Conservation (phyloP, 2,329 filamentous ascomycete genomes). For the Pseudodiploospora longispora region DNA sequence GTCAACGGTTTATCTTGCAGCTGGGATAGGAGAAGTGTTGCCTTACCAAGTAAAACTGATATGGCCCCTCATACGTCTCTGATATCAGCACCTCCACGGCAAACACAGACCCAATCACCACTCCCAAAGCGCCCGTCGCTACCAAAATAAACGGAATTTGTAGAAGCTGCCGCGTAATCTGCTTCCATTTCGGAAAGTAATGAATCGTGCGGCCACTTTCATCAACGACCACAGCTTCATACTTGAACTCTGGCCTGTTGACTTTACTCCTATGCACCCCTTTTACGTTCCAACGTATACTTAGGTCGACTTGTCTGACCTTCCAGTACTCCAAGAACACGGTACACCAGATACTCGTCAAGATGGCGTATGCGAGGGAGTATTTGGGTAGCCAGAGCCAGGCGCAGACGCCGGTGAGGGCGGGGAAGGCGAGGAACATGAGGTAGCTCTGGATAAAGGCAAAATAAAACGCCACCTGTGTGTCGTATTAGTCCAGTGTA, state of each 20-base stretch:
- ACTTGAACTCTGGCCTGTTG: conserved; percentile 56
- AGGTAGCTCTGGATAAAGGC: conserved; percentile 76
- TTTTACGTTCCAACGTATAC: conserved; percentile 64
- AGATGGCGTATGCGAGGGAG: conserved; percentile 59
- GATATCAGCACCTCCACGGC: conserved; percentile 69
- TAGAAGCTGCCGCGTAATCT: conserved; percentile 56
- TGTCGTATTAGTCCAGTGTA: not conserved
- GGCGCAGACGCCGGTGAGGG: conserved; percentile 56
- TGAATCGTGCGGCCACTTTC: conserved; percentile 53
- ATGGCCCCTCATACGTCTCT: conserved; percentile 62
- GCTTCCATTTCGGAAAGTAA: conserved; percentile 57
- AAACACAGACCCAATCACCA: conserved; percentile 61
- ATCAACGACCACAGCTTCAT: conserved; percentile 54
- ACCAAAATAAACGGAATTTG: conserved; percentile 61
- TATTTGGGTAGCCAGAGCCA: conserved; percentile 64
- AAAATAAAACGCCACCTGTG: conserved; percentile 67
- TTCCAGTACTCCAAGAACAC: conserved; percentile 77
- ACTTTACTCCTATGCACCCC: conserved; percentile 60
- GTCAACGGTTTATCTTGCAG: not conserved
- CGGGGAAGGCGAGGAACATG: conserved; percentile 61
- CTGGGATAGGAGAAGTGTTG: not conserved
- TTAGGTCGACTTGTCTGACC: conserved; percentile 62
- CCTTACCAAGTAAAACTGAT: conserved; percentile 55
- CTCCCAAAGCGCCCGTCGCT: conserved; percentile 51
- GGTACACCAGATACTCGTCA: conserved; percentile 62